phyloP scores from a whole-genome alignment of 495 filamentous ascomycete genomes.

The Sporormia fimetaria region DNA sequence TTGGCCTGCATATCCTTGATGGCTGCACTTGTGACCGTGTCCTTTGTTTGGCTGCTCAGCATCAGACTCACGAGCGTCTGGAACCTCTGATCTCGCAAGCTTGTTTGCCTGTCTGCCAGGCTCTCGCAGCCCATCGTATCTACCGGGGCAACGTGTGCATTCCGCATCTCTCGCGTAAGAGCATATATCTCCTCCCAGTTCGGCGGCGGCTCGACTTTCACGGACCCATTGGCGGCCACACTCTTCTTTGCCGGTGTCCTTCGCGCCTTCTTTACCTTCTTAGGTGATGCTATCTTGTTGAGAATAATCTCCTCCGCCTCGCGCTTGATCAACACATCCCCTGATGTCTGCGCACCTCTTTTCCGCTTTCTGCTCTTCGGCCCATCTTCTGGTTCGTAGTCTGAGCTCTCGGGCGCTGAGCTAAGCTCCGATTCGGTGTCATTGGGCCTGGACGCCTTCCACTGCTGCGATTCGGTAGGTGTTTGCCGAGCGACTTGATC shows the following conservation, averaged over 20 bases:
- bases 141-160: conserved; percentile 65
- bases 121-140: conserved; percentile 97
- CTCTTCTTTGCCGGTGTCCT: conserved; percentile 56
- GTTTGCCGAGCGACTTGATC: conserved; percentile 5
- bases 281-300: conserved; percentile 7
- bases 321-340: background rate
- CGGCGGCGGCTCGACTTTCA: conserved; percentile 53
- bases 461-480: conserved; percentile 11
- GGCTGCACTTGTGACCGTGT: conserved; percentile 79
- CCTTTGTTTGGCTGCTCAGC: conserved; percentile 94
- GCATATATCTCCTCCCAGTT: conserved; percentile 81
- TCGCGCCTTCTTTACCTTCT: conserved; percentile 28
- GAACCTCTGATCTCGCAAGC: conserved; percentile 60
- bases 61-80: conserved; percentile 88
- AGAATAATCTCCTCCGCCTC: conserved; percentile 9
- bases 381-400: conserved; percentile 1
- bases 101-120: conserved; percentile 45
- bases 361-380: conserved; percentile 14
- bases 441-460: background rate
- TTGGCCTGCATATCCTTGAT: conserved; percentile 69
- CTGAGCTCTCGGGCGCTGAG: conserved; percentile 11
- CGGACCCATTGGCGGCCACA: conserved; percentile 43
- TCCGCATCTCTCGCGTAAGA: conserved; percentile 67
- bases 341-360: conserved; percentile 4
- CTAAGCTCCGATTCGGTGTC: conserved; percentile 18